Percentiles rank a stretch among this genome's conserved stretches.
Evolutionary conservation across 139 green algal genomes (phyloP).

Genomic region (Micractinium sp.): DNA sequence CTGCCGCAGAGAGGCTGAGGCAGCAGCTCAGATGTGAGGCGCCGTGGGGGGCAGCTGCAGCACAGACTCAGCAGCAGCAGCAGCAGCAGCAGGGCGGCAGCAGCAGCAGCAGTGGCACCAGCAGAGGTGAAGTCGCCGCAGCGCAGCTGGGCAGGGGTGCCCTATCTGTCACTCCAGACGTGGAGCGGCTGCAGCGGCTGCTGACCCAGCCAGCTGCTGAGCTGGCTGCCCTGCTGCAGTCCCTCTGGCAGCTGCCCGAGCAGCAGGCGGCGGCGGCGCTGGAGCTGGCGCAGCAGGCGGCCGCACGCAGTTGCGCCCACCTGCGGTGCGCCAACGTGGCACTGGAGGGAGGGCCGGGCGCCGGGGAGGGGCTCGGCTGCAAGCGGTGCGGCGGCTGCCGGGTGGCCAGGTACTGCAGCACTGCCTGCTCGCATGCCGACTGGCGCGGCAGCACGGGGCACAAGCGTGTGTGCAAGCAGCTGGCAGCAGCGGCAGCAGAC

Average conservation of each 20-base stretch:
- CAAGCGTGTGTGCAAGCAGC: neutral
- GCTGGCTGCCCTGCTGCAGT: neutral
- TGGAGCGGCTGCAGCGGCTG: neutral
- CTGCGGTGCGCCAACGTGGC: neutral
- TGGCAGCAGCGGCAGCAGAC: neutral
- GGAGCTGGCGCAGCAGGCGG: neutral
- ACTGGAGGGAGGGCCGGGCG: neutral
- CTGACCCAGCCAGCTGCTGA: neutral
- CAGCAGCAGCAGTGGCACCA: too few relatives aligned
- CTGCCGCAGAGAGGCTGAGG: too few relatives aligned
- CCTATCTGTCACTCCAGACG: neutral
- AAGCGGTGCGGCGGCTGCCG: slow-evolving; percentile 1
- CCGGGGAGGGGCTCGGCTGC: neutral
- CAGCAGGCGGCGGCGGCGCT: neutral
- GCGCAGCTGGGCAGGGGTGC: neutral
- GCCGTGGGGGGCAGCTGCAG: too few relatives aligned
- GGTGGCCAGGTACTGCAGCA: neutral
- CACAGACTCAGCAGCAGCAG: too few relatives aligned
- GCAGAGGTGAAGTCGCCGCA: too few relatives aligned
- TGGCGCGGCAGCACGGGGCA: neutral
- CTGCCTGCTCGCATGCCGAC: neutral
- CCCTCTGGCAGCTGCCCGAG: neutral
- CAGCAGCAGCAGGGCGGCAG: too few relatives aligned
- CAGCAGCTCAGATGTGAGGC: too few relatives aligned
- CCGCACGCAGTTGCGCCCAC: slow-evolving; percentile 1